Percentiles rank a stretch among this genome's conserved stretches.
These are phyloP conservation scores for Hypericum perforatum DNA, from an alignment of 345 rosid genomes.

Conservation along the genomic window DNA sequence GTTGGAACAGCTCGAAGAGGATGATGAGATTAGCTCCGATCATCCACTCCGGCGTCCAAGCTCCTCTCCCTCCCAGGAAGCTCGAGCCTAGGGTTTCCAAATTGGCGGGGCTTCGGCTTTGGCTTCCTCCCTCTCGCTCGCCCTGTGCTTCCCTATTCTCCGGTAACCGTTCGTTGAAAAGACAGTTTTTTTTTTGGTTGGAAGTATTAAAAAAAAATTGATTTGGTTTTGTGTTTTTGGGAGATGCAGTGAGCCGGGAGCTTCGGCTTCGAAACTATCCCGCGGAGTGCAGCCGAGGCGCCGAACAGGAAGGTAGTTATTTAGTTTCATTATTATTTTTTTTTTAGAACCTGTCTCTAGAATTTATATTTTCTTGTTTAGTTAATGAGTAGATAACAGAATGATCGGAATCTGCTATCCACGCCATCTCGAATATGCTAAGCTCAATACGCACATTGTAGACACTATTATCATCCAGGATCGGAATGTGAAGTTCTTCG, in stretches of 20 bases:
- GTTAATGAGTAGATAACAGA: no score
- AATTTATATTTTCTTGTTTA: background rate
- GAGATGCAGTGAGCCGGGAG: conserved; percentile 23
- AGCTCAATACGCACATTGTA: no score
- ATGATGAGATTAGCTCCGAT: conserved; percentile 55
- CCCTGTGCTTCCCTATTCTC: conserved; percentile 8
- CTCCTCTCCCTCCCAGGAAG: conserved; percentile 21
- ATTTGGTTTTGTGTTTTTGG: conserved; percentile 9
- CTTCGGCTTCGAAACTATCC: conserved; percentile 21
- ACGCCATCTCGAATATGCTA: no score
- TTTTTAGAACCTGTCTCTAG: background rate
- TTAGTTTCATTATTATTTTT: conserved; percentile 39
- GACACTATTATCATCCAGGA: no score
- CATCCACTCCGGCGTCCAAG: conserved; percentile 35
- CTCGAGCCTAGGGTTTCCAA: conserved; percentile 29
- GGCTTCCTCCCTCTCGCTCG: conserved; percentile 18
- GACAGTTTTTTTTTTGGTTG: background rate
- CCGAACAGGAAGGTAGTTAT: conserved; percentile 47
- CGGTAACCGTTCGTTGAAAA: background rate
- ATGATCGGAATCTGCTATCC: no score
- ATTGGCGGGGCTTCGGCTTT: conserved; percentile 26
- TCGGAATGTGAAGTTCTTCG: no score
- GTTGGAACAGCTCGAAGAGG: no score
- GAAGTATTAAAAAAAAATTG: background rate
- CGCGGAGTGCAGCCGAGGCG: conserved; percentile 34